phyloP scores from a whole-genome alignment of 139 green algal genomes.

The Klebsormidium nitens region DNA sequence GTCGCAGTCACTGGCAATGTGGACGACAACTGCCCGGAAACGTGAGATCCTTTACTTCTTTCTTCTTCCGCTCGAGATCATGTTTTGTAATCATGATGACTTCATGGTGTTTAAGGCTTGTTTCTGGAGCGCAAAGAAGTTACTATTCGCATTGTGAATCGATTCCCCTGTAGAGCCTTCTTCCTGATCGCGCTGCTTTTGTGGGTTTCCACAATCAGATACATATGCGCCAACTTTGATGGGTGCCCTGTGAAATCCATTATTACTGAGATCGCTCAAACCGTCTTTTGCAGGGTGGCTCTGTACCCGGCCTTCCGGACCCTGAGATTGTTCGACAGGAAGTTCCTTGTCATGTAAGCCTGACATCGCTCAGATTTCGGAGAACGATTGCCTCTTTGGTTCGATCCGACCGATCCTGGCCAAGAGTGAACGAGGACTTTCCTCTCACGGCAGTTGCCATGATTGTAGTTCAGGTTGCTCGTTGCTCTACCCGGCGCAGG shows the following conservation, averaged over 20 bases:
- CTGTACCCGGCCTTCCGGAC: background rate
- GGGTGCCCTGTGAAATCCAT: too few species aligned
- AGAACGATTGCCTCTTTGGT: too few species aligned
- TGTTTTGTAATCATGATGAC: constrained; percentile 1
- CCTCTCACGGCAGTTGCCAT: background rate
- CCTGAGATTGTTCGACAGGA: background rate
- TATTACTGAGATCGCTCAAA: too few species aligned
- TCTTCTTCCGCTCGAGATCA: background rate
- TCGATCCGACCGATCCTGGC: background rate
- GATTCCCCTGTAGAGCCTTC: too few species aligned
- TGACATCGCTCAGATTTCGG: background rate
- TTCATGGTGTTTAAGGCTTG: too few species aligned
- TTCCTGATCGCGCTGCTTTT: too few species aligned
- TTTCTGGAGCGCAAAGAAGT: too few species aligned
- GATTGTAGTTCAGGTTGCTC: background rate
- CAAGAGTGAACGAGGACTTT: background rate
- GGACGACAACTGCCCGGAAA: background rate
- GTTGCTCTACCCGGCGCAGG: background rate
- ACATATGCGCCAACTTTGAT: too few species aligned
- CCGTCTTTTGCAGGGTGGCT: background rate
- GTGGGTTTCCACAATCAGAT: too few species aligned
- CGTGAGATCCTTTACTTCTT: background rate
- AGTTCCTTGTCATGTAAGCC: constrained; percentile 10
- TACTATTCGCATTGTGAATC: too few species aligned
- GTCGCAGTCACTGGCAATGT: constrained; percentile 12